Base-by-base conservation (phyloP, 441 rosid genomes). In the Capsella rubella region DNA sequence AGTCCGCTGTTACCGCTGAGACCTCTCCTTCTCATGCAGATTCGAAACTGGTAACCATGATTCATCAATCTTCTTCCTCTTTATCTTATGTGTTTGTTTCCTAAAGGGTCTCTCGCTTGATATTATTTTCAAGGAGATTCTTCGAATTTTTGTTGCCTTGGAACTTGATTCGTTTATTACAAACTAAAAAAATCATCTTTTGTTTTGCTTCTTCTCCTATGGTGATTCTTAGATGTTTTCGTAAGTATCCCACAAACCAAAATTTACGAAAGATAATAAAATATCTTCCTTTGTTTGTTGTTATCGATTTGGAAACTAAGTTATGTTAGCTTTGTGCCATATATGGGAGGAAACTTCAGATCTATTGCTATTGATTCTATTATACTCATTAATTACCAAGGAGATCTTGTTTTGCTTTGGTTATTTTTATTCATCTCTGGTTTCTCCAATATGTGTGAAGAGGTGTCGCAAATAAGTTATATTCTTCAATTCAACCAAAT, bases 1-100 rank as follows among this genome's bases (percentile, higher is more conserved):
- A 82, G 49, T 87, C 88, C 25, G 86, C 55, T 64, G 40, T 82
- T 28, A 78, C 84, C 28, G 77, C 76, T 29, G 85, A 80, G 53
- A 66, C 53, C 79, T 80, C 73, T 21, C 75, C 29, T 40, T 52
- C 8, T 61, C 65, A 66, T 47, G 69, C 78, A 2, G 58, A 67
- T 71, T 66, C 82, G 25, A 58, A 72, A 18, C 66, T 40, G 85
- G 94, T 89, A 82, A 1, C 25, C 2, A 21, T 21, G 25, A 21
- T 21, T 21, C 25, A 21, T 21, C 25, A 21, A 21, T 0, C 25
- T 21, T 21, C 25, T 21, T 21, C 25, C 25, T 21, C 18, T 2
- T 21, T 21, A 21, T 21, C 25, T 21, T 21, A 21, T 21, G 25
- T 21, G 25, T 21, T 21, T 21, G 25, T 21, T 21, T 21, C 25